Base-by-base conservation (phyloP, 495 filamentous ascomycete genomes). In the Chaetomidium leptoderma region DNA sequence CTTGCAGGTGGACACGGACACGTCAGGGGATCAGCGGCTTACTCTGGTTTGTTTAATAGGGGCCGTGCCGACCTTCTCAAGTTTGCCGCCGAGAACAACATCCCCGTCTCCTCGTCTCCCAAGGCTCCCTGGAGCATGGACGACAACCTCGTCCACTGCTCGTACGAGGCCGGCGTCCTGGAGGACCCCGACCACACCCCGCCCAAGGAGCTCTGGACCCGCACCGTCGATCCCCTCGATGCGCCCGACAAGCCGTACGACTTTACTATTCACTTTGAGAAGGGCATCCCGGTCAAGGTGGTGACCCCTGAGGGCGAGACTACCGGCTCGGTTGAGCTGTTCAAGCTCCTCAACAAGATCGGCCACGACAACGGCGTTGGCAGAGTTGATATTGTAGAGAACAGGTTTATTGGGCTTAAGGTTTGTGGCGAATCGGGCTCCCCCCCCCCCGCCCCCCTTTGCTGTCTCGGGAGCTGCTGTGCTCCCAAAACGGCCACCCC, bases 81-180 rank as follows among this genome's bases (percentile, higher is more conserved):
- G 71, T 97, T 92, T 66, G 93, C 92, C 60, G 79, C 76, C 13
- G 69, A 86, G 71, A 84, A 82, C 65, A 83, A 83, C 63, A 92
- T 96, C 56, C 91, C 92, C 30, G 91, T 96, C 59, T 87, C 85
- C 43, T 89, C 85, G 60, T 92, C 90, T 66, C 72, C 73, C 58
- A 96, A 95, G 80, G 79, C 84, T 74, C 90, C 91, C 47, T 96
- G 86, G 86, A 82, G 76, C 63, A 88, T 88, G 83, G 91, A 95
- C 61, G 89, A 90, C 74, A 96, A 96, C 78, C 76, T 93, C 58
- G 90, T 90, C 23, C 92, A 96, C 74, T 96, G 90, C 81, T 83
- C 77, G 46, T 97, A 95, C 69, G 91, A 96, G 78, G 88, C 87
- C 47, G 92, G 92, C 60, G 86, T 84, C 55, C 77, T 89, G 42